A percentile compares a stretch with the other conserved stretches of the same genome.
phyloP scores from a whole-genome alignment of 2,329 filamentous ascomycete species.

The Tolypocladium sp. region DNA sequence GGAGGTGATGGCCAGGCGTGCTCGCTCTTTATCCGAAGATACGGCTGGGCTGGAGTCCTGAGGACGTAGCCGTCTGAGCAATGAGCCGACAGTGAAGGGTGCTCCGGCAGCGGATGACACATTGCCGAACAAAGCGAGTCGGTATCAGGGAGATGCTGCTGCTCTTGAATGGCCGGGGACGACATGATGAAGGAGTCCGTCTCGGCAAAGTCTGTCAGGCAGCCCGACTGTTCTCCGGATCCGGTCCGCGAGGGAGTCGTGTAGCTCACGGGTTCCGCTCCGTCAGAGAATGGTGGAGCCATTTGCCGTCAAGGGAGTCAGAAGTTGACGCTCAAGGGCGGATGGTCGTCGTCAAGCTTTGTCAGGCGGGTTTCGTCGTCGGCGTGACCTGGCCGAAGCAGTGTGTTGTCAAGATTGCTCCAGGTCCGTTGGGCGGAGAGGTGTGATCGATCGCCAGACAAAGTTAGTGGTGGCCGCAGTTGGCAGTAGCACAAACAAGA shows the following conservation, averaged over 20 bases:
- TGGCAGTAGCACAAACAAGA: conserved; percentile 7
- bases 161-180: conserved; percentile 11
- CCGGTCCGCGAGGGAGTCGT: conserved; percentile 15
- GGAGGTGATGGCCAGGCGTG: conserved; percentile 27
- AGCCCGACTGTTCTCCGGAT: conserved; percentile 17
- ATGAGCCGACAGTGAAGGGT: conserved; percentile 8
- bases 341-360: neutral
- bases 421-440: neutral
- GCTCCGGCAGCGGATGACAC: conserved; percentile 2
- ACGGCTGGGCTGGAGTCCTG: conserved; percentile 2
- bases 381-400: neutral
- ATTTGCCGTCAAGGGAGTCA: conserved; percentile 10
- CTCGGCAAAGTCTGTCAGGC: conserved; percentile 14
- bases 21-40: conserved; percentile 5
- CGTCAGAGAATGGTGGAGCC: conserved; percentile 18
- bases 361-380: neutral
- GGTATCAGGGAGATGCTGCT: conserved; percentile 12
- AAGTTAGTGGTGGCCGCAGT: neutral
- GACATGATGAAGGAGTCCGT: conserved; percentile 14
- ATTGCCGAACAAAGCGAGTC: conserved; percentile 9
- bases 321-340: neutral
- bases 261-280: conserved; percentile 20
- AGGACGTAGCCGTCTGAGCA: conserved; percentile 3
- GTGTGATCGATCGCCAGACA: neutral
- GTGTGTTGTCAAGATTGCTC: neutral